Conservation (phyloP, 371 early-diverging fungal genomes). For the Haplosporangium sp. region DNA sequence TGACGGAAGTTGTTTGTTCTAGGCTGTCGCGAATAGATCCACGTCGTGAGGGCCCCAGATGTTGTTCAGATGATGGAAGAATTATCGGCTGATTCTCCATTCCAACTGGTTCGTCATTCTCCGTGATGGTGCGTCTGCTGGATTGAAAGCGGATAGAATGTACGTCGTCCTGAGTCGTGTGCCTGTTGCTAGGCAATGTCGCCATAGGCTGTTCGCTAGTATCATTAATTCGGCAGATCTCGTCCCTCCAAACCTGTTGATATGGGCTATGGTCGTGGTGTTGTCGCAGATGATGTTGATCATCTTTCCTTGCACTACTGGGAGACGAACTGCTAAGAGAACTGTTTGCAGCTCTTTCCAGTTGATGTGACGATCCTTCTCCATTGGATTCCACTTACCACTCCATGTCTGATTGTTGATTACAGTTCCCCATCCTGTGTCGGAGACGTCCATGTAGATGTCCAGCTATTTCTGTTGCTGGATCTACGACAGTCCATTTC, state of each 20-base stretch:
- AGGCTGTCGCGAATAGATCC: conserved; percentile 11
- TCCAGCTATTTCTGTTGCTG: not conserved
- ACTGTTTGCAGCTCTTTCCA: not conserved
- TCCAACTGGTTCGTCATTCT: conserved; percentile 13
- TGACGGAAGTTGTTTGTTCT: conserved; percentile 7
- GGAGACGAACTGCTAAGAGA: not conserved
- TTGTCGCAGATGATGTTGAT: conserved; percentile 1
- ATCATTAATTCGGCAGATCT: conserved; percentile 5
- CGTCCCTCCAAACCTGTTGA: conserved; percentile 28
- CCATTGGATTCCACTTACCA: not conserved
- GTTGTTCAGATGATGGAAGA: conserved; percentile 15
- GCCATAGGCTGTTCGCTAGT: conserved; percentile 7
- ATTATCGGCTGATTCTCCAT: not conserved
- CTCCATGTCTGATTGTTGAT: not conserved
- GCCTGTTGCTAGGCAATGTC: conserved; percentile 15
- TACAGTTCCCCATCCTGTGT: not conserved
- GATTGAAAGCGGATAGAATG: conserved; percentile 19
- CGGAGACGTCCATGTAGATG: not conserved
- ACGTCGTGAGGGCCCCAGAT: conserved; percentile 9
- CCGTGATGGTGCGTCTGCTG: conserved; percentile 16
- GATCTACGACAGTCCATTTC: not conserved
- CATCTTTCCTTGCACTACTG: not conserved
- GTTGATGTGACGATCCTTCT: not conserved
- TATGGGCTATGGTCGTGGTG: conserved; percentile 2
- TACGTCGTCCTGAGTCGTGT: conserved; percentile 16